These are phyloP conservation scores for Aureobasidium sp. DNA, from an alignment of 2,329 filamentous ascomycete genomes.

Conservation along the genomic window DNA sequence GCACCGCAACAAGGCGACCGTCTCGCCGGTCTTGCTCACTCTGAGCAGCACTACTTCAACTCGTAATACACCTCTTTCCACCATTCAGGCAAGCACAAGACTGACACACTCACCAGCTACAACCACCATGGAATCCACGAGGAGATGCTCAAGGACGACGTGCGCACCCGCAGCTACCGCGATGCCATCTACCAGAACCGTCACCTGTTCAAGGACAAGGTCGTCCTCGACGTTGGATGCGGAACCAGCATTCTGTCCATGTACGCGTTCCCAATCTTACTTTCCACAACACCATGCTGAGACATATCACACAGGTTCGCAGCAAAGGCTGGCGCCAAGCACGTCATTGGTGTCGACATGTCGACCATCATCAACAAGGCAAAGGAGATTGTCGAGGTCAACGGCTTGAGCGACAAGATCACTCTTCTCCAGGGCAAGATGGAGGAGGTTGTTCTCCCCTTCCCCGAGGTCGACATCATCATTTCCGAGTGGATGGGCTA, in stretches of 20 bases:
- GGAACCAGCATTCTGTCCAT: constrained; percentile 98
- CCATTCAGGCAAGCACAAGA: not conserved
- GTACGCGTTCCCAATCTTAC: constrained; percentile 45
- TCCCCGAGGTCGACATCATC: constrained; percentile 96
- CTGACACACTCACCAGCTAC: constrained; percentile 31
- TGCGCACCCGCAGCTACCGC: constrained; percentile 92
- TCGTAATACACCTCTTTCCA: constrained; percentile 50
- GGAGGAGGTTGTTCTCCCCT: constrained; percentile 93
- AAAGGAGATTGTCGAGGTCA: constrained; percentile 82
- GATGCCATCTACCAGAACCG: constrained; percentile 96
- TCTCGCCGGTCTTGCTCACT: constrained; percentile 73
- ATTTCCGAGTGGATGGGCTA: constrained; percentile 99
- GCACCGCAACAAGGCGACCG: constrained; percentile 17
- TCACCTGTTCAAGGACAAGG: constrained; percentile 84
- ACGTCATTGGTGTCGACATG: constrained; percentile 99
- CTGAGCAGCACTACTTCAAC: constrained; percentile 99
- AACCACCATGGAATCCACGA: constrained; percentile 73
- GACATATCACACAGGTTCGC: constrained; percentile 64
- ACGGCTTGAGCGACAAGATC: constrained; percentile 92
- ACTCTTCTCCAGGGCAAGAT: constrained; percentile 98
- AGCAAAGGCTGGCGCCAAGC: constrained; percentile 89
- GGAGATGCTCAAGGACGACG: constrained; percentile 99
- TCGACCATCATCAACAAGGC: constrained; percentile 99
- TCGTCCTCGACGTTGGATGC: constrained; percentile 95
- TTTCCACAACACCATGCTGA: not conserved